Evolutionary conservation across 2,329 filamentous ascomycete species (phyloP), one percentile per base, ranked within the genome.

Genomic region (Colletotrichum musae): DNA sequence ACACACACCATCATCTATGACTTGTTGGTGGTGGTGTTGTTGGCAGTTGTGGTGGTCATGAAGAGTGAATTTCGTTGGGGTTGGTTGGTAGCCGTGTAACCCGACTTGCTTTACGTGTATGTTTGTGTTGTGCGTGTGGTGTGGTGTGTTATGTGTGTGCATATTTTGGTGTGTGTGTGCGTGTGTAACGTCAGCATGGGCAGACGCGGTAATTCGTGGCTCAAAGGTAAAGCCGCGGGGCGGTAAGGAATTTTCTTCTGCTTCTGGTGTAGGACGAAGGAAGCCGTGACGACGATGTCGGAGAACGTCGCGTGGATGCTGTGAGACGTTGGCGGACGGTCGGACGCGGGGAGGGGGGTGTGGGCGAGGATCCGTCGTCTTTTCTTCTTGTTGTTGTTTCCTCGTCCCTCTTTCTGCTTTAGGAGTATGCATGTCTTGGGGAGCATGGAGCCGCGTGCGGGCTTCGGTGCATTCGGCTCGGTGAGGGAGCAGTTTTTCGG

Each of bases 141-240:
- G 28, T 7, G 9, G 56, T 48, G 56, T 58, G 41, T 43, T 43
- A 43, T 18, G 56, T 48, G 56, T 47, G 24, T 52, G 6, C 18
- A 18, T 18, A 18, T 18, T 18, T 18, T 18, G 10, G 28, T 18
- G 56, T 47, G 56, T 58, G 41, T 52, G 18, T 64, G 47, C 52
- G 64, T 64, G 47, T 58, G 64, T 43, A 50, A 58, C 59, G 64
- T 58, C 52, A 58, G 47, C n/a, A 21, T 61, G 65, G 65, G 47
- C 60, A 68, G 65, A 68, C 26, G 47, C 65, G 65, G 65, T 53
- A 64, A 56, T 58, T 64, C 39, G 53, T 58, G 65, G 65, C 65
- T 65, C 47, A n/a, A 43, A 43, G 16, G 16, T 15, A 43, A 43
- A 43, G 13, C 21, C 32, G 52, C 16, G 12, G 18, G 13, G 21